Evolutionary conservation across 176 grass and related monocot species (phyloP).

Genomic region (Eleusine indica): DNA sequence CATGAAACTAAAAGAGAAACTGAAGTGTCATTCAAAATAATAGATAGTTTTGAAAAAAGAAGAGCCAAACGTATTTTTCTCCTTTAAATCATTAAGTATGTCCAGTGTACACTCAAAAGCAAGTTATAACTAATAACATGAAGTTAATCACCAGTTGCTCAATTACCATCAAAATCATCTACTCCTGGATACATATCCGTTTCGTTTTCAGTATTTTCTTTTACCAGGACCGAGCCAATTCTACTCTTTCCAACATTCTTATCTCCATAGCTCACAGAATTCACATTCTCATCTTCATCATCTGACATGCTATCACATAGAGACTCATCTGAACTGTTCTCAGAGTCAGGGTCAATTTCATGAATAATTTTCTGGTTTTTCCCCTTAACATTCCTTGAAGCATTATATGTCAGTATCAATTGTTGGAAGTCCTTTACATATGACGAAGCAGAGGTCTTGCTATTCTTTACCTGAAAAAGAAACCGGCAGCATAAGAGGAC

Average conservation of each 20-base stretch:
- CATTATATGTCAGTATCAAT: constrained; percentile 63
- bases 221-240: constrained; percentile 29
- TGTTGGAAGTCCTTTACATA: constrained; percentile 76
- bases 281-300: constrained; percentile 43
- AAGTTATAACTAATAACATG: background rate
- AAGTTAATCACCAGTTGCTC: constrained; percentile 26
- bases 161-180: constrained; percentile 93
- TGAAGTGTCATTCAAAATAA: constrained; percentile 30
- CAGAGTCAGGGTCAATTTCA: constrained; percentile 48
- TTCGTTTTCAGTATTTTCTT: constrained; percentile 65
- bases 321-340: constrained; percentile 60
- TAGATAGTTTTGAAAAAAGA: background rate
- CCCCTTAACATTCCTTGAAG: constrained; percentile 41
- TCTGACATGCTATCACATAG: constrained; percentile 37
- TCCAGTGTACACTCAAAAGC: constrained; percentile 25
- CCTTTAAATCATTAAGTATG: constrained; percentile 11
- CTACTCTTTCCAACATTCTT: constrained; percentile 33
- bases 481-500: background rate
- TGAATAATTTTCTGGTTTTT: constrained; percentile 44
- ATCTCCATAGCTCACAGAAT: constrained; percentile 12
- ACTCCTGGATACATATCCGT: constrained; percentile 65
- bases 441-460: constrained; percentile 65
- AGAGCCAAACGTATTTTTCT: background rate
- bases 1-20: constrained; percentile 76
- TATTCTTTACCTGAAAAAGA: constrained; percentile 81